Evolutionary conservation across 306 rosid genomes (phyloP).

Genomic region (Pachyrhizus erosus): DNA sequence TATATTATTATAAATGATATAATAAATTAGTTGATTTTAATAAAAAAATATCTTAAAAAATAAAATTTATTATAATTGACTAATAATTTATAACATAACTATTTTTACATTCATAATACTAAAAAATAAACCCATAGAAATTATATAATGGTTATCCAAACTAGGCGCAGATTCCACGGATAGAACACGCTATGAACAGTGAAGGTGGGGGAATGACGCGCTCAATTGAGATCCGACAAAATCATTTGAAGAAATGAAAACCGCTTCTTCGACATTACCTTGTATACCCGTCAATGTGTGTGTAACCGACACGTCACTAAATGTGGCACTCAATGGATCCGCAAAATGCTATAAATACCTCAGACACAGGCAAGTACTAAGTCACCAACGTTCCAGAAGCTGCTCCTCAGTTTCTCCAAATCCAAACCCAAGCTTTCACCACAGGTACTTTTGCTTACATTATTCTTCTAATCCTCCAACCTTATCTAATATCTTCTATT

Average conservation of each 20-base stretch:
- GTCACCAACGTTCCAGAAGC: neutral
- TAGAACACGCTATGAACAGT: slow-evolving; percentile 3
- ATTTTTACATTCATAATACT: too few species aligned
- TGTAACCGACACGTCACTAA: neutral
- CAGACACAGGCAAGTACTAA: neutral
- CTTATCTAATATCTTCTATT: too few species aligned
- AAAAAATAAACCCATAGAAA: too few species aligned
- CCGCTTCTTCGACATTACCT: neutral
- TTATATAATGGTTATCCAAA: too few species aligned
- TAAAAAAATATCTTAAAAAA: too few species aligned
- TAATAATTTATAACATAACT: too few species aligned
- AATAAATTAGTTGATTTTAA: too few species aligned
- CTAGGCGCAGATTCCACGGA: neutral
- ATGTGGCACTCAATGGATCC: neutral
- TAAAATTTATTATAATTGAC: too few species aligned
- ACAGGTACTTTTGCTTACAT: slow-evolving; percentile 6
- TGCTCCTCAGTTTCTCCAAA: neutral
- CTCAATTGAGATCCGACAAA: neutral
- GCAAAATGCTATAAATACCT: slow-evolving; percentile 8
- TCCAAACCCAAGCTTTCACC: neutral
- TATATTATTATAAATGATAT: too few species aligned
- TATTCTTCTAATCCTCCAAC: neutral
- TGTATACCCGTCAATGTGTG: neutral
- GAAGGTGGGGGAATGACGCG: neutral
- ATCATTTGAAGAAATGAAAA: neutral